phyloP scores from a whole-genome alignment of 352 stramenopile species.

The Globisporangium carolinianum region DNA sequence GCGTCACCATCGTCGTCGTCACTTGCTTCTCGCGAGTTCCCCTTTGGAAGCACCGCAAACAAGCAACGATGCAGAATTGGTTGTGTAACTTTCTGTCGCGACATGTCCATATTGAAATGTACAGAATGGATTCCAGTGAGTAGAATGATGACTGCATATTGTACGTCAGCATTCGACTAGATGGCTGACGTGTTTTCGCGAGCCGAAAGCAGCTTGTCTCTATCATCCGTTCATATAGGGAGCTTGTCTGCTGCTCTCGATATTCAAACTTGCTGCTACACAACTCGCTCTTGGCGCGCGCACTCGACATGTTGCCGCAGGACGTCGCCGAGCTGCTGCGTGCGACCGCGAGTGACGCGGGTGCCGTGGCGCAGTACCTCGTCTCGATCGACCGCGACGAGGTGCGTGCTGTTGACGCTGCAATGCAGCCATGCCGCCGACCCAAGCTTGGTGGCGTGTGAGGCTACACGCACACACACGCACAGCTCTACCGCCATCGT shows the following conservation, averaged over 20 bases:
- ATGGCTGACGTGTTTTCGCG: no score
- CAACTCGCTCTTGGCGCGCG: no score
- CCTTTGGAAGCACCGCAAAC: no score
- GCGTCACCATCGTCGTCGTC: slow-evolving; percentile 40
- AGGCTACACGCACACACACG: slow-evolving; percentile 22
- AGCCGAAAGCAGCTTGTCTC: no score
- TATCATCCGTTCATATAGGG: no score
- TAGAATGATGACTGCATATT: background rate
- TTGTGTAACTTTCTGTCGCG: background rate
- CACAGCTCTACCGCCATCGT: background rate
- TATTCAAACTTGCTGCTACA: no score
- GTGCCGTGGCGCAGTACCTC: slow-evolving; percentile 57
- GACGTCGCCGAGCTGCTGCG: slow-evolving; percentile 47
- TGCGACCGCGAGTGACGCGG: slow-evolving; percentile 50
- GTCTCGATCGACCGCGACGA: slow-evolving; percentile 48
- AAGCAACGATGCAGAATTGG: background rate
- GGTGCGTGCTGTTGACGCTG: slow-evolving; percentile 23
- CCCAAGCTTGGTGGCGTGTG: background rate
- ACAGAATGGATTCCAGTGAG: background rate
- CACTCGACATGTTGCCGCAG: slow-evolving; percentile 14
- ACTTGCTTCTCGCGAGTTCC: background rate
- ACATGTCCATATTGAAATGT: background rate
- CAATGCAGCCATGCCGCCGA: slow-evolving; percentile 14
- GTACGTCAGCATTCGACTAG: background rate
- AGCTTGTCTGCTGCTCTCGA: no score